Evolutionary conservation across 345 rosid species (phyloP), one percentile per base, ranked within the genome.

Genomic region (Salix viminalis): DNA sequence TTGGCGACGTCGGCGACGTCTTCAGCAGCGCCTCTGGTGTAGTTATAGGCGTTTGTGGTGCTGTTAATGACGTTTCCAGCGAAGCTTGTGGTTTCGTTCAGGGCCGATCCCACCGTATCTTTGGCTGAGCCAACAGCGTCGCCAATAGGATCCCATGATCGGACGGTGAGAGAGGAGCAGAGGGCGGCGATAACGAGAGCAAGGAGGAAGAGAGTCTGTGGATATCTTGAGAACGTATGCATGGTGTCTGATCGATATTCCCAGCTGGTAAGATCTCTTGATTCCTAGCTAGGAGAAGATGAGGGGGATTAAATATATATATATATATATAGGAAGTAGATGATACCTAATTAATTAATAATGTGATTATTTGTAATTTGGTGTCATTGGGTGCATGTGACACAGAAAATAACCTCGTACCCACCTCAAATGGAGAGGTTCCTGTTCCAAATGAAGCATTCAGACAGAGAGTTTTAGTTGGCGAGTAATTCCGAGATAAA

Each of bases 21-120:
- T 67, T 75, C 37, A 2, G 72, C 54, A 24, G 66, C 65, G 9
- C 44, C 26, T 52, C 54, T 76, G 48, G 79, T 76, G 61, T 62
- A 56, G 11, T 70, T 71, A 46, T 41, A 37, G 19, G 60, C 72
- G 34, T 41, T 54, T 10, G 30, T 32, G 46, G 77, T 67, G 8
- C 58, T 58, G 16, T 56, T 28, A 4, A 77, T 71, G 32, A 64
- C 68, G 21, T 65, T 30, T 7, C 68, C 68, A 7, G 36, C 6
- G 68, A 26, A 12, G 42, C 42, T 69, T 15, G 69, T 18, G 54
- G 67, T 23, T n/a, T 42, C 28, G 21, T 56, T 28, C 9, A 50
- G 48, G 3, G 79, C 66, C 1, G 19, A 18, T 50, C 26, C 52
- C 15, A 65, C 44, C 12, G 32, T 46, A 6, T 69, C 30, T 26